Conservation (phyloP, 2,329 filamentous ascomycete species). For the Pseudogymnoascus pannorum region DNA sequence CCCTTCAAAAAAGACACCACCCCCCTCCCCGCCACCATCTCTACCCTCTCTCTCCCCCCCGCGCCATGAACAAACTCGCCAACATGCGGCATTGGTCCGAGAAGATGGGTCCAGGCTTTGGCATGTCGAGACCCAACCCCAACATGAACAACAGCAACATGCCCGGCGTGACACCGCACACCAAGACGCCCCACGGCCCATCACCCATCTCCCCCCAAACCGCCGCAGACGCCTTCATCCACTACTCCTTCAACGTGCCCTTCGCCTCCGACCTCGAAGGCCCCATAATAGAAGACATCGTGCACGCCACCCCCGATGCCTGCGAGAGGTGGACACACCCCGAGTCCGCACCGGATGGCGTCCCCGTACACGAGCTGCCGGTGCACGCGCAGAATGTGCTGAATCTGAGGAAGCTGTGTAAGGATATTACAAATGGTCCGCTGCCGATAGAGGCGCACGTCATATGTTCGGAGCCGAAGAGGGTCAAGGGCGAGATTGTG, state of each 20-base stretch:
- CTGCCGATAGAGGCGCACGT: slow-evolving; percentile 77
- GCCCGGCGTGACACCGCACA: neutral
- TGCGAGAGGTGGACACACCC: slow-evolving; percentile 91
- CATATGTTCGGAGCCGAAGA: slow-evolving; percentile 72
- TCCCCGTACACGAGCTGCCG: slow-evolving; percentile 82
- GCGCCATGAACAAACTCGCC: slow-evolving; percentile 63
- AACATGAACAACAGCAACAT: slow-evolving; percentile 9
- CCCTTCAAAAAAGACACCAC: slow-evolving; percentile 20
- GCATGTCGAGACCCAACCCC: slow-evolving; percentile 46
- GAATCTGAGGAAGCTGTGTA: slow-evolving; percentile 70
- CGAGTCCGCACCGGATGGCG: slow-evolving; percentile 74
- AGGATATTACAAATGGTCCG: slow-evolving; percentile 64
- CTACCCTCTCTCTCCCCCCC: slow-evolving; percentile 6
- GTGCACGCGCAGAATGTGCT: slow-evolving; percentile 83
- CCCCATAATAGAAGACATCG: slow-evolving; percentile 87
- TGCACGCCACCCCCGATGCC: slow-evolving; percentile 83
- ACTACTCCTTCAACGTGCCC: slow-evolving; percentile 95
- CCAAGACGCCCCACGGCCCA: slow-evolving; percentile 41
- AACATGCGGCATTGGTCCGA: slow-evolving; percentile 68
- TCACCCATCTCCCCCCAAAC: slow-evolving; percentile 60
- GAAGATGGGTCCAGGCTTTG: slow-evolving; percentile 61
- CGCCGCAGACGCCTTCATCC: slow-evolving; percentile 69
- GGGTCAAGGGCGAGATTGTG: slow-evolving; percentile 61
- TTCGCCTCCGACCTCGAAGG: slow-evolving; percentile 89
- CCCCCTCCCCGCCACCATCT: slow-evolving; percentile 26